Evolutionary conservation across 2,329 filamentous ascomycete species (phyloP).

Genomic region (Pyrenophora teres): DNA sequence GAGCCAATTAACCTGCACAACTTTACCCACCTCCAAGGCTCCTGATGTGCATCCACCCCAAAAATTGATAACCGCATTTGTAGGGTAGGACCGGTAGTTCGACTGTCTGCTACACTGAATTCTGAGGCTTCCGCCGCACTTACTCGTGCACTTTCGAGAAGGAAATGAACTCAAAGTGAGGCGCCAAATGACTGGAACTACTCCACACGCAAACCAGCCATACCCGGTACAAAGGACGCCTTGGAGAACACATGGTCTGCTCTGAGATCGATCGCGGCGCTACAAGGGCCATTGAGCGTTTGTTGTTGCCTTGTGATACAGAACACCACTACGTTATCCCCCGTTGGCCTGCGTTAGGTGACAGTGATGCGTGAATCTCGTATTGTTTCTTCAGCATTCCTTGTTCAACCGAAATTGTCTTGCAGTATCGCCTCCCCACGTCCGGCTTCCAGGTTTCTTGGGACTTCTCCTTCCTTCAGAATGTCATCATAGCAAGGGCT

Average conservation of each 20-base stretch:
- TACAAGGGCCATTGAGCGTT: background rate
- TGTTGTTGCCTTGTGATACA: slow-evolving; percentile 1
- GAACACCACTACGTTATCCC: background rate
- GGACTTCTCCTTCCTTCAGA: slow-evolving; percentile 4
- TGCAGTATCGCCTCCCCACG: slow-evolving; percentile 2
- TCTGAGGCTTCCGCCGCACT: background rate
- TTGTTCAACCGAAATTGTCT: slow-evolving; percentile 10
- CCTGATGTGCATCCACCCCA: background rate
- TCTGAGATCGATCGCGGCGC: slow-evolving; percentile 3
- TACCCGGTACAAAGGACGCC: background rate
- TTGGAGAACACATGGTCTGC: slow-evolving; percentile 13
- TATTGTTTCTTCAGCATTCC: background rate
- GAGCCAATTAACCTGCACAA: background rate
- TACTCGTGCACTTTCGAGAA: slow-evolving; percentile 17
- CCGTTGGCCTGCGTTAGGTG: background rate
- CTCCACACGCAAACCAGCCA: slow-evolving; percentile 6
- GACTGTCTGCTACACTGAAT: slow-evolving; percentile 1
- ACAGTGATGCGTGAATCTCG: no score
- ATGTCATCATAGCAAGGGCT: slow-evolving; percentile 1
- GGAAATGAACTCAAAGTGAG: slow-evolving; percentile 15
- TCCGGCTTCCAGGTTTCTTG: slow-evolving; percentile 3
- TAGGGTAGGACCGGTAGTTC: slow-evolving; percentile 1
- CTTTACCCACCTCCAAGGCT: background rate
- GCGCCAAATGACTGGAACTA: slow-evolving; percentile 6
- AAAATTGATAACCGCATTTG: background rate